A percentile compares a stretch with the other conserved stretches of the same genome.
These are phyloP conservation scores for Aspergillus flavus DNA, from an alignment of 2,329 filamentous ascomycete species.

Conservation along the genomic window DNA sequence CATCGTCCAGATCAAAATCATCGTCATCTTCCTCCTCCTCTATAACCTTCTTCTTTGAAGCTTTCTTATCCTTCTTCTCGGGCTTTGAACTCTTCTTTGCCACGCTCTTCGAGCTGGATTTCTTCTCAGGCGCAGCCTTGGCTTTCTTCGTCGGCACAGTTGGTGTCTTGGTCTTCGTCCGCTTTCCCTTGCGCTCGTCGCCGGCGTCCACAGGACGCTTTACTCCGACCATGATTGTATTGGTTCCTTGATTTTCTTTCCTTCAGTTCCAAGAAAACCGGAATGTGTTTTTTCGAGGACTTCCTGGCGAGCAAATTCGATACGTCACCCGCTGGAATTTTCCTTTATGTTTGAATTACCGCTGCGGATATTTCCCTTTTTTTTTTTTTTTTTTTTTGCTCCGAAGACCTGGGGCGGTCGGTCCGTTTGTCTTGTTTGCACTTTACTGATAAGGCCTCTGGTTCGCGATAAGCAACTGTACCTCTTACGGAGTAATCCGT, in stretches of 20 bases:
- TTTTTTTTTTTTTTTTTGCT: slow-evolving; percentile 31
- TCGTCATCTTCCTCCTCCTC: slow-evolving; percentile 52
- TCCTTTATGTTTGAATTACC: slow-evolving; percentile 9
- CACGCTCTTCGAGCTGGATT: slow-evolving; percentile 21
- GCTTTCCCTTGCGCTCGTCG: slow-evolving; percentile 45
- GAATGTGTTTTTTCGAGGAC: background rate
- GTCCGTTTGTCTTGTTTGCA: slow-evolving; percentile 39
- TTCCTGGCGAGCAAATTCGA: background rate
- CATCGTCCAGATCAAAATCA: slow-evolving; percentile 59
- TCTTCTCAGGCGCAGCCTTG: slow-evolving; percentile 33
- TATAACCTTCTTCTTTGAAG: slow-evolving; percentile 39
- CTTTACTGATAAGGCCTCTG: slow-evolving; percentile 29
- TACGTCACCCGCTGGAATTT: slow-evolving; percentile 14
- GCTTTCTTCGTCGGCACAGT: slow-evolving; percentile 28
- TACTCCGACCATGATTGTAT: slow-evolving; percentile 40
- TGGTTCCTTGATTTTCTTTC: background rate
- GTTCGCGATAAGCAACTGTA: background rate
- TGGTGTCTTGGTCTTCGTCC: slow-evolving; percentile 36
- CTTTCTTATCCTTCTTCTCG: slow-evolving; percentile 37
- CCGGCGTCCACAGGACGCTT: slow-evolving; percentile 43
- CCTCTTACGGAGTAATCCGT: background rate
- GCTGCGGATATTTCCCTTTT: slow-evolving; percentile 15
- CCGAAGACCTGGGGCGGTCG: slow-evolving; percentile 27
- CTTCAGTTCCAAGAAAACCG: slow-evolving; percentile 12
- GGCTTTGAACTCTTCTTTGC: slow-evolving; percentile 35